Evolutionary conservation across 179 eudicot genomes (phyloP), one percentile per base, ranked within the genome.

Genomic region (Silene coronaria): DNA sequence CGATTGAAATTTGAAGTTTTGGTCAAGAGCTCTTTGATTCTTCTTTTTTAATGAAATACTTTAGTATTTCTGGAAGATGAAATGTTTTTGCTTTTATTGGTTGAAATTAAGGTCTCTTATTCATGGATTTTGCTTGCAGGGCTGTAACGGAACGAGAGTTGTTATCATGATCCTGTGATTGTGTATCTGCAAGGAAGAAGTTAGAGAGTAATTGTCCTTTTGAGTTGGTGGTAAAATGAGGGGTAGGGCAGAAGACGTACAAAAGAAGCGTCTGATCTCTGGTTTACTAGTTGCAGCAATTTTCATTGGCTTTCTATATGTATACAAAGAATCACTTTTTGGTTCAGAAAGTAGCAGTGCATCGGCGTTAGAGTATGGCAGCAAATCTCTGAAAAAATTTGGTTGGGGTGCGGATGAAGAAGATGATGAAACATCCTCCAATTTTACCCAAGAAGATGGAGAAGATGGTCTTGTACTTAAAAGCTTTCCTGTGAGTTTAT

Each of bases 401-500:
- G 97, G 99, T 24, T 87, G 95, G 87, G 90, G 96, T 73, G 96
- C 90, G 64, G 97, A 92, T 75, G 99, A 91, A 76, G 97, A 95
- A 75, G 78, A 87, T 62, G 97, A 92, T 26, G 99, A 90, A 32
- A 70, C 80, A 67, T 74, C 48, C 48, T 42, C 81, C 71, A 88
- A 86, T 77, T 79, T 89, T 77, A 80, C 82, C 57, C 79, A 80
- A 72, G 93, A 92, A 38, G 93, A 90, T 67, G 89, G 73, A 67
- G 96, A 94, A 19, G 93, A 87, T 82, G 90, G 85, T 60, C 63
- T 84, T 23, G 70, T 79, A 53, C 87, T 85, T n/a, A 95, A 87
- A 85, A 95, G 95, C 84, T 95, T 95, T 81, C 99, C 97, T 59
- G 99, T 95, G 81, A 86, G 94, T 85, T 63, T 65, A 42, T 82